Evolutionary conservation across 495 filamentous ascomycete species (phyloP).

Genomic region (Xanthoparmelia taractica): DNA sequence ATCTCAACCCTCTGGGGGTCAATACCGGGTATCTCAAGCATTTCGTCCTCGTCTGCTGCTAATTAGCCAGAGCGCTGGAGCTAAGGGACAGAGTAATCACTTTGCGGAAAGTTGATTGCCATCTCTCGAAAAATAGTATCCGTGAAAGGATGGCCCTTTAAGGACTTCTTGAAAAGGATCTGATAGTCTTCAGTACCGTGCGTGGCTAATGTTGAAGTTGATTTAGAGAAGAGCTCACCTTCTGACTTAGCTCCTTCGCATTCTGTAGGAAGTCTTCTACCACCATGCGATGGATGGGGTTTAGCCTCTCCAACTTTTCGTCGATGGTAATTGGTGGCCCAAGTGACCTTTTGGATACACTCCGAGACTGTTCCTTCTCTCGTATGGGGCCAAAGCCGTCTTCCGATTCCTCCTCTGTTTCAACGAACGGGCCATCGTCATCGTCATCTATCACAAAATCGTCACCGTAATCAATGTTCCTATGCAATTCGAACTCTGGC

Average conservation of each 20-base stretch:
- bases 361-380: slow-evolving; percentile 33
- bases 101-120: slow-evolving; percentile 66
- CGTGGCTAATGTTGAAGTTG: neutral
- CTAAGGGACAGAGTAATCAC: slow-evolving; percentile 27
- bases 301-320: slow-evolving; percentile 50
- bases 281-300: slow-evolving; percentile 53
- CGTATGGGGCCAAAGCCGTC: slow-evolving; percentile 55
- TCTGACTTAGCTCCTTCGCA: slow-evolving; percentile 58
- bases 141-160: slow-evolving; percentile 64
- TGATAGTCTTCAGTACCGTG: slow-evolving; percentile 24
- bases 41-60: slow-evolving; percentile 38
- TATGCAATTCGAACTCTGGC: slow-evolving; percentile 29
- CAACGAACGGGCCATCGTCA: slow-evolving; percentile 33
- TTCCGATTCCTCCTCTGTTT: slow-evolving; percentile 39
- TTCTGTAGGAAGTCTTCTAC: slow-evolving; percentile 55
- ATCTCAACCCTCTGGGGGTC: slow-evolving; percentile 58
- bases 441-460: slow-evolving; percentile 46
- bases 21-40: slow-evolving; percentile 62
- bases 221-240: slow-evolving; percentile 34
- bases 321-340: slow-evolving; percentile 71
- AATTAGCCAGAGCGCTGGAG: slow-evolving; percentile 5
- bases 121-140: slow-evolving; percentile 75
- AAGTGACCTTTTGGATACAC: slow-evolving; percentile 34
- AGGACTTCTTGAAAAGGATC: slow-evolving; percentile 53
- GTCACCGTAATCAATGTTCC: slow-evolving; percentile 43